Evolutionary conservation across 495 filamentous ascomycete genomes (phyloP).

Genomic region (Podospora tetraspora): DNA sequence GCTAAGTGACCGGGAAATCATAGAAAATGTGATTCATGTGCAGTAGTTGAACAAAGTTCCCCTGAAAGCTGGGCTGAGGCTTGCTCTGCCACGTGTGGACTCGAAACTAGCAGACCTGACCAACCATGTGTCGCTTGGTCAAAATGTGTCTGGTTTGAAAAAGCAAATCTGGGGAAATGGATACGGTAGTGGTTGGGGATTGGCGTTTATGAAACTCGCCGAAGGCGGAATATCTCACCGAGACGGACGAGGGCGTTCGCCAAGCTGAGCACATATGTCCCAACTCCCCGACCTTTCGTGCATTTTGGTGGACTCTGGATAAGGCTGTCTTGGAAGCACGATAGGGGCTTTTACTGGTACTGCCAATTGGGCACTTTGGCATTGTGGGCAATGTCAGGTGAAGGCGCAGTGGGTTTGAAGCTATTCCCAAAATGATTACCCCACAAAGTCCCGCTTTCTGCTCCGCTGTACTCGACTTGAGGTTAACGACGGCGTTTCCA

Average conservation of each 20-base stretch:
- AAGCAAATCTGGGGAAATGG: not conserved
- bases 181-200: not conserved
- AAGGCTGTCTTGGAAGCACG: not conserved
- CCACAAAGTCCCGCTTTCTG: too few relatives aligned
- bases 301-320: too few relatives aligned
- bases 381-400: not conserved
- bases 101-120: not conserved
- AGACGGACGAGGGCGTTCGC: not conserved
- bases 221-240: not conserved
- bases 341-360: not conserved
- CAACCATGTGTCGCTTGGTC: not conserved
- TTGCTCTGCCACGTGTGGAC: not conserved
- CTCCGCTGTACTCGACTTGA: too few relatives aligned
- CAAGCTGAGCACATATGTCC: not conserved
- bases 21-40: not conserved
- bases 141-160: not conserved
- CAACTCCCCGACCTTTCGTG: not conserved
- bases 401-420: not conserved
- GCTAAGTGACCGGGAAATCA: not conserved
- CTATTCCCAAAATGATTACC: too few relatives aligned
- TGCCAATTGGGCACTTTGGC: not conserved
- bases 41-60: not conserved
- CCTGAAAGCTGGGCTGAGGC: not conserved
- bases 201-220: not conserved
- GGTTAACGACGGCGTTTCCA: too few relatives aligned